Conservation (phyloP, 192 early-diverging fungal genomes). For the Phycomyces nitens region DNA sequence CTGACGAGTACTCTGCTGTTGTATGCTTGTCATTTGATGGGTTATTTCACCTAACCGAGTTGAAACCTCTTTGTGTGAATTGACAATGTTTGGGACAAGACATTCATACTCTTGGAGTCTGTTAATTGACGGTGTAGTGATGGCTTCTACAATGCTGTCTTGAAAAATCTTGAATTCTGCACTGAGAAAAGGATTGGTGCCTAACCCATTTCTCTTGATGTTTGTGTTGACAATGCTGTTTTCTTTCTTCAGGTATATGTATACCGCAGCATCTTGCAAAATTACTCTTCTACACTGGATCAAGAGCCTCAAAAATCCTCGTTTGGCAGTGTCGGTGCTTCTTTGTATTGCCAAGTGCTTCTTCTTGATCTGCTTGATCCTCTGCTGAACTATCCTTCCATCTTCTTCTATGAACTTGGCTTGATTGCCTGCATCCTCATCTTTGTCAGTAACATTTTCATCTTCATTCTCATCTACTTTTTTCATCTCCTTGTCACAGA, state of each 20-base stretch:
- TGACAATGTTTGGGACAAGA: background rate
- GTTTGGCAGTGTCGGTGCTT: background rate
- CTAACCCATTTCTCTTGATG: background rate
- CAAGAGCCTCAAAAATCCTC: background rate
- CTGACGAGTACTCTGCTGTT: too few relatives aligned
- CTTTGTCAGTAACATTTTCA: too few relatives aligned
- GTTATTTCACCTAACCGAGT: background rate
- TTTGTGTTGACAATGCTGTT: background rate
- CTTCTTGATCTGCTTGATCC: background rate
- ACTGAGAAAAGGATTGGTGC: background rate
- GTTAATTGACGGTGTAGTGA: background rate
- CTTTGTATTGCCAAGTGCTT: background rate
- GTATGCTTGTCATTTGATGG: background rate
- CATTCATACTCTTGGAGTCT: background rate
- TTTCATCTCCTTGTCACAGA: too few relatives aligned
- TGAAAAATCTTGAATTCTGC: background rate
- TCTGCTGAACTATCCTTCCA: background rate
- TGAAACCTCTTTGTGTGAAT: background rate
- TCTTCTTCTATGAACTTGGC: too few relatives aligned
- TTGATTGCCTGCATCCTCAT: too few relatives aligned
- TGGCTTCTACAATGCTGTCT: background rate
- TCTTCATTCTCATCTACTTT: too few relatives aligned
- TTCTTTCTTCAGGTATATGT: background rate
- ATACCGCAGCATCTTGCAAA: slow-evolving; percentile 3
- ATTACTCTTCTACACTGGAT: background rate